These are phyloP conservation scores for Westerdykella sp. DNA, from an alignment of 2,329 filamentous ascomycete species.

Conservation along the genomic window DNA sequence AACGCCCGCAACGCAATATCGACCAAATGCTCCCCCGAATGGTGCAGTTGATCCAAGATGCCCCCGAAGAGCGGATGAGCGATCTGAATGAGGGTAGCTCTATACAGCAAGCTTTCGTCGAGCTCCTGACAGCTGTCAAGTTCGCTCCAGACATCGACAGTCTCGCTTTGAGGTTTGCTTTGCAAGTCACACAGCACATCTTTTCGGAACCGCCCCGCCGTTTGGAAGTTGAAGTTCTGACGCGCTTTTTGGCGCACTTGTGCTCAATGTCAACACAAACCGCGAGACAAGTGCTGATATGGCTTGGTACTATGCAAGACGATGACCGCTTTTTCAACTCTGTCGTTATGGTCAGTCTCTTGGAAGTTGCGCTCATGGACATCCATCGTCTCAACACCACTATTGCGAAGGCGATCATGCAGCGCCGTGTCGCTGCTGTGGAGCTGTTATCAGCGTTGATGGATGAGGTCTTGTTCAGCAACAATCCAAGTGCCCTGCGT, in stretches of 20 bases:
- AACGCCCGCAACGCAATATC: conserved; percentile 42
- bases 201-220: conserved; percentile 50
- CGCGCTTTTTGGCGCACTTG: conserved; percentile 55
- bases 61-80: conserved; percentile 52
- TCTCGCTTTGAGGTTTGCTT: conserved; percentile 50
- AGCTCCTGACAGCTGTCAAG: conserved; percentile 50
- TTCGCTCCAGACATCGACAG: conserved; percentile 36
- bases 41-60: conserved; percentile 50
- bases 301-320: conserved; percentile 49
- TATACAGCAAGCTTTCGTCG: conserved; percentile 54
- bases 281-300: conserved; percentile 48
- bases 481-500: conserved; percentile 69
- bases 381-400: conserved; percentile 55
- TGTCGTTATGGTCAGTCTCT: conserved; percentile 54
- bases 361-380: conserved; percentile 56
- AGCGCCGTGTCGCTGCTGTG: conserved; percentile 65
- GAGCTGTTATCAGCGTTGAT: conserved; percentile 76
- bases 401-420: conserved; percentile 64
- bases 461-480: conserved; percentile 70
- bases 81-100: conserved; percentile 51
- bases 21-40: conserved; percentile 53
- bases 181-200: conserved; percentile 51
- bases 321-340: conserved; percentile 57
- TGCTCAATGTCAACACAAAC: conserved; percentile 55
- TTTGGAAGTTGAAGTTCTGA: conserved; percentile 58